These are phyloP conservation scores for Phylloporus sp. DNA, from an alignment of 768 basidiomycete species.

Conservation along the genomic window DNA sequence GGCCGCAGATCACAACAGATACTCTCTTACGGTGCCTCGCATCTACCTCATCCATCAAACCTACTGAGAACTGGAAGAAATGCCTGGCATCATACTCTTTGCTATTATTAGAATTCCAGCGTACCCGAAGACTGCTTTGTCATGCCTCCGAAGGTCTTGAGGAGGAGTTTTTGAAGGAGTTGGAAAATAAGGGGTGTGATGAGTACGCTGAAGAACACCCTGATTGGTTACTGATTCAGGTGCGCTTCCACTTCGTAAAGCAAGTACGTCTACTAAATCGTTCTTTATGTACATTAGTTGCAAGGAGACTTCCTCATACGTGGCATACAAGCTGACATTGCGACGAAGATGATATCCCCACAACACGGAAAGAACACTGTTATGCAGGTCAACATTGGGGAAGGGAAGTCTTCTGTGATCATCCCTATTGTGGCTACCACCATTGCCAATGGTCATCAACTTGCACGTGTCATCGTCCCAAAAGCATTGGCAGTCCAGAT, in stretches of 20 bases:
- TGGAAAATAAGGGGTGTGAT: slow-evolving; percentile 17
- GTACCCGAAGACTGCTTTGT: slow-evolving; percentile 31
- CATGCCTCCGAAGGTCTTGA: slow-evolving; percentile 13
- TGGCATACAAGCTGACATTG: slow-evolving; percentile 36
- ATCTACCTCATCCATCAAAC: slow-evolving; percentile 7
- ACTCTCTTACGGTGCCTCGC: slow-evolving; percentile 29
- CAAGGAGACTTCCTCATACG: slow-evolving; percentile 41
- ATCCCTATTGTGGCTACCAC: slow-evolving; percentile 39
- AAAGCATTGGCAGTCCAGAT: slow-evolving; percentile 43
- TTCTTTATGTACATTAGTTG: slow-evolving; percentile 27
- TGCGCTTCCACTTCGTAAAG: slow-evolving; percentile 2
- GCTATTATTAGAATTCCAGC: slow-evolving; percentile 31
- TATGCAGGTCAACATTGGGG: slow-evolving; percentile 56
- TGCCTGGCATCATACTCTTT: slow-evolving; percentile 26
- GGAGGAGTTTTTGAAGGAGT: slow-evolving; percentile 29
- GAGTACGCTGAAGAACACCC: slow-evolving; percentile 20
- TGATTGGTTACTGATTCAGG: slow-evolving; percentile 45
- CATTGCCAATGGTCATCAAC: slow-evolving; percentile 39
- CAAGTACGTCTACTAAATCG: not conserved
- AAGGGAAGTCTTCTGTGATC: slow-evolving; percentile 47
- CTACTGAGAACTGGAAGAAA: slow-evolving; percentile 25
- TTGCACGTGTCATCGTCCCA: slow-evolving; percentile 46
- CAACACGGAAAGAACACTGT: slow-evolving; percentile 30
- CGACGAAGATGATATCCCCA: slow-evolving; percentile 44
- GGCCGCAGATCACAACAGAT: slow-evolving; percentile 33